Conservation (phyloP, 2,329 filamentous ascomycete genomes). For the Sporothrix schenckii region DNA sequence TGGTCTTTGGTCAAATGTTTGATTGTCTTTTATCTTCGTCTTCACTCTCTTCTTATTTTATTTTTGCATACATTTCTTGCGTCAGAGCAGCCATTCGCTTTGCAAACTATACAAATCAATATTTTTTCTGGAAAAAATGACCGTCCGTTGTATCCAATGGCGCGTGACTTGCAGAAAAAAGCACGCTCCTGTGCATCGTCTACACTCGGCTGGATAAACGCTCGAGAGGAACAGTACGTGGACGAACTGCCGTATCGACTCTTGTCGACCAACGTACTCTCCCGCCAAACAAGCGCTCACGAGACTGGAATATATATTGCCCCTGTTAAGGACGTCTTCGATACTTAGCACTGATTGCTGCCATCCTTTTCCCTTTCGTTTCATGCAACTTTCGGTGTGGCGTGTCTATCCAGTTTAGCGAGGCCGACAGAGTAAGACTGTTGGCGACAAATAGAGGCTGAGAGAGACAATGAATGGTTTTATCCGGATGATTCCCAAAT, state of each 20-base stretch:
- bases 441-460: background rate
- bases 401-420: background rate
- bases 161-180: background rate
- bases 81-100: conserved; percentile 8
- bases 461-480: too few relatives aligned
- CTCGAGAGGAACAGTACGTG: too few relatives aligned
- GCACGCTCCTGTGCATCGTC: too few relatives aligned
- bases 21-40: background rate
- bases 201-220: too few relatives aligned
- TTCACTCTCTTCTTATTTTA: background rate
- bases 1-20: background rate
- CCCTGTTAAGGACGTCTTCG: too few relatives aligned
- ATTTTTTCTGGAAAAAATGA: conserved; percentile 4
- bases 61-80: conserved; percentile 1
- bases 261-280: too few relatives aligned
- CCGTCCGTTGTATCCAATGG: background rate
- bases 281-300: too few relatives aligned
- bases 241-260: background rate
- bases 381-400: conserved; percentile 17
- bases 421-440: background rate
- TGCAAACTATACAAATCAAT: conserved; percentile 2
- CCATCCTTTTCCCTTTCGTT: too few relatives aligned
- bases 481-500: too few relatives aligned
- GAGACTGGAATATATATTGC: too few relatives aligned
- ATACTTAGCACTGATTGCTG: too few relatives aligned